Conservation (phyloP, 192 early-diverging fungal species). For the Coemansia sp. region DNA sequence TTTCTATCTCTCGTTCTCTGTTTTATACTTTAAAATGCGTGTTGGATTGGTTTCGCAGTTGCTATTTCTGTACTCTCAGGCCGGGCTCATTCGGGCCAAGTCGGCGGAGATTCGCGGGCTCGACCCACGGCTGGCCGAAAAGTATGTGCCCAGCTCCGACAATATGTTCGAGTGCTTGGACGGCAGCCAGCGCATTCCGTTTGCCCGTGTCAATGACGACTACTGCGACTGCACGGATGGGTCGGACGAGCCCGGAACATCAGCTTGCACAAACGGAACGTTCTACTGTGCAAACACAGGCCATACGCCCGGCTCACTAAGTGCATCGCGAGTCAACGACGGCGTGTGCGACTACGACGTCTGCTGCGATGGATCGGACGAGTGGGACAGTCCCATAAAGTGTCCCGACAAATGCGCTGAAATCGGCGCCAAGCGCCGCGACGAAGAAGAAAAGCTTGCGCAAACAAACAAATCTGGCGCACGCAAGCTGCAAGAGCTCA, state of each 20-base stretch:
- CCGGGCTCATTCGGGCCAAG: not conserved
- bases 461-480: constrained; percentile 21
- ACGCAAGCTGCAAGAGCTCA: constrained; percentile 17
- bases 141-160: constrained; percentile 19
- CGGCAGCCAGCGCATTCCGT: constrained; percentile 65
- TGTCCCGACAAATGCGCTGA: constrained; percentile 81
- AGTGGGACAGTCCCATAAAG: constrained; percentile 57
- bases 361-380: constrained; percentile 97
- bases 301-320: constrained; percentile 67
- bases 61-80: not conserved
- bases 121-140: constrained; percentile 19
- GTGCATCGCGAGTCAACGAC: constrained; percentile 81
- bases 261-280: constrained; percentile 75
- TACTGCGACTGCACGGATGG: constrained; percentile 97
- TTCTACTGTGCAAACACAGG: constrained; percentile 86
- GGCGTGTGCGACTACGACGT: constrained; percentile 85
- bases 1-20: no score
- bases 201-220: constrained; percentile 85
- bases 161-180: constrained; percentile 72
- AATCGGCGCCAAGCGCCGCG: constrained; percentile 54
- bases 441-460: constrained; percentile 25
- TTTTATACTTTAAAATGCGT: not conserved
- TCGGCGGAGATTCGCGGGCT: constrained; percentile 25
- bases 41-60: constrained; percentile 2
- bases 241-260: constrained; percentile 93